Percentiles rank a stretch among this genome's conserved stretches.
These are phyloP conservation scores for Phytophthora agathidicida DNA, from an alignment of 352 stramenopile species.

Conservation along the genomic window DNA sequence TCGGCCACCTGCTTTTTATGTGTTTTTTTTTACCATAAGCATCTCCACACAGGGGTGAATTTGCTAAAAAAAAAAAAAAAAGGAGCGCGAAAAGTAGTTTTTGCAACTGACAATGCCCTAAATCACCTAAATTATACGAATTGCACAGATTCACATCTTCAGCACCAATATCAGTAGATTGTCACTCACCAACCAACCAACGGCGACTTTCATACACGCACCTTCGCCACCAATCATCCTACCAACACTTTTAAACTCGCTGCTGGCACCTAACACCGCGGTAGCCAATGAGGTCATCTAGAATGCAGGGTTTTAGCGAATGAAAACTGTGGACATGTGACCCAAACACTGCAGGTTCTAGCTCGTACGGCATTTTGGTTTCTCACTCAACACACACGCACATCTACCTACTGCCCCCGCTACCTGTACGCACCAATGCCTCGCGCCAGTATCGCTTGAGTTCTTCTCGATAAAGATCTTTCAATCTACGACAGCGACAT, in stretches of 20 bases:
- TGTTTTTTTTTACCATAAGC: too few species aligned
- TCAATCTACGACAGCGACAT: slow-evolving; percentile 1
- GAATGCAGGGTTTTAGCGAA: neutral
- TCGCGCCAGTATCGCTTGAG: neutral
- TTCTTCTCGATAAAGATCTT: neutral
- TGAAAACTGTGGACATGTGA: neutral
- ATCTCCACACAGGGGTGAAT: too few species aligned
- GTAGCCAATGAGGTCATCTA: neutral
- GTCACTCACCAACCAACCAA: neutral
- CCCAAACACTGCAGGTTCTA: too few species aligned
- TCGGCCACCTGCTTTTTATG: too few species aligned
- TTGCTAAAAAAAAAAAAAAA: too few species aligned
- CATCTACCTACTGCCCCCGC: neutral
- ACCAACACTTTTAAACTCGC: neutral
- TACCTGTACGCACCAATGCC: neutral
- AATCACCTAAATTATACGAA: neutral
- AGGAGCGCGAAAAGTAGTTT: too few species aligned
- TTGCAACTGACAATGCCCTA: too few species aligned
- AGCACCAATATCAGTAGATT: slow-evolving; percentile 8
- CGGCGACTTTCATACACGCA: neutral
- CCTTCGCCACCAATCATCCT: slow-evolving; percentile 1
- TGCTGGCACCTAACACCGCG: neutral
- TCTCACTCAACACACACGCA: neutral
- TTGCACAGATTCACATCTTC: slow-evolving; percentile 8
- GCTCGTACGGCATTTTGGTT: neutral